Evolutionary conservation across 169 alveolate species (phyloP), one percentile per base, ranked within the genome.

Genomic region (Plasmodium chabaudi): DNA sequence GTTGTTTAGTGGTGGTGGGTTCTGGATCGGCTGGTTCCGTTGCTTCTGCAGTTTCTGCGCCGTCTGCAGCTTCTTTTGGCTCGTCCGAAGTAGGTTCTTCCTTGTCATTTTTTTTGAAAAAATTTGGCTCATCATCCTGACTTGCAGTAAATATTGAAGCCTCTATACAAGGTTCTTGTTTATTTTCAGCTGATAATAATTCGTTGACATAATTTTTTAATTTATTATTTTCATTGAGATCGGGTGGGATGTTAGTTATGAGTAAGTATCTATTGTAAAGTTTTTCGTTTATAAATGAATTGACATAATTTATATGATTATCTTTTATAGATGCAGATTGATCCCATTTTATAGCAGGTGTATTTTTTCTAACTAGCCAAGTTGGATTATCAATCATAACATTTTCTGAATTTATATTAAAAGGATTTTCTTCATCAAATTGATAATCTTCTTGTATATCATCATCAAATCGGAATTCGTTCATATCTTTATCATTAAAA

Each of bases 361-460:
- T 65, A 47, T 34, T 63, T 57, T 77, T 77, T 64, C 88, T 77
- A 9, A n/a, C 46, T 13, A 63, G 23, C 88, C 88, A 77, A 4
- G 68, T 25, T 9, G 51, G 75, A 51, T 77, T 77, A 21, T 63
- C 57, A 9, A 1, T 42, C 88, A 77, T 57, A n/a, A 63, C 3
- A 64, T 77, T 49, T 9, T 77, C 88, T 25, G 51, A 23, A 49
- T 56, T 21, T 4, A 77, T 77, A 15, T 59, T 59, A 25, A 77
- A 77, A 1, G 88, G 88, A 59, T 77, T 77, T 2, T 47, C 59
- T 25, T 77, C 88, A 64, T 77, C 53, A 42, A 77, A 68, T 39
- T 34, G 42, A 34, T 34, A 2, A 34, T 34, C 42, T 3, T 27
- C 39, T 34, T 5, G 39, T 34, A 34, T 34, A 3, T 34, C 42